Percentiles rank a stretch among this genome's conserved stretches.
Conservation (phyloP, 1,139 yeast genomes). For the Pichia norvegensis region DNA sequence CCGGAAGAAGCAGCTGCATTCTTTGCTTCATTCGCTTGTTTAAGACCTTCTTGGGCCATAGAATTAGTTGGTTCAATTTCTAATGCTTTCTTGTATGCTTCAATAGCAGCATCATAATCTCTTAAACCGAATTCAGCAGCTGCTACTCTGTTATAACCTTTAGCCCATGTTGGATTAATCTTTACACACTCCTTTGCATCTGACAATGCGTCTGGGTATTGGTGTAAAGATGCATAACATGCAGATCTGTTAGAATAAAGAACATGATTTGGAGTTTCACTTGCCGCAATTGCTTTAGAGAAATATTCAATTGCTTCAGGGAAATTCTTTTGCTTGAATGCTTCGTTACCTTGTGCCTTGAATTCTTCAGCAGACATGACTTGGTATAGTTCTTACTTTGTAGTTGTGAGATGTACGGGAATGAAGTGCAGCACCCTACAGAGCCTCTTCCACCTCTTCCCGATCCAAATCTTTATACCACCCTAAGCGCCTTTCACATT, state of each 20-base stretch:
- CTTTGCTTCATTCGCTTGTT: slow-evolving; percentile 54
- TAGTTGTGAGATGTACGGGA: not conserved
- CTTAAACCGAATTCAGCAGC: slow-evolving; percentile 89
- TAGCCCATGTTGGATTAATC: slow-evolving; percentile 83
- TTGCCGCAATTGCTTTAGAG: slow-evolving; percentile 81
- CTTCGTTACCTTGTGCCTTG: slow-evolving; percentile 83
- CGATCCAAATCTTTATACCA: not conserved
- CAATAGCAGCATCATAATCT: slow-evolving; percentile 60
- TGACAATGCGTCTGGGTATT: slow-evolving; percentile 63
- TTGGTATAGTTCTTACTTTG: not conserved
- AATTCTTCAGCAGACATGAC: slow-evolving; percentile 57
- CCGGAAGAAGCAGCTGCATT: slow-evolving; percentile 44
- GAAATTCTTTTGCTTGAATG: slow-evolving; percentile 82
- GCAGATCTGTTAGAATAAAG: slow-evolving; percentile 94
- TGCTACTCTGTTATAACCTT: slow-evolving; percentile 89
- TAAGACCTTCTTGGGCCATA: slow-evolving; percentile 80
- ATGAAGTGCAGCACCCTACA: not conserved
- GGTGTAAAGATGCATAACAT: slow-evolving; percentile 69
- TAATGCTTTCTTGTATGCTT: slow-evolving; percentile 70
- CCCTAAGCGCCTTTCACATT: not conserved
- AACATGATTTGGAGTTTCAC: slow-evolving; percentile 74
- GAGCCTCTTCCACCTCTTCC: not conserved
- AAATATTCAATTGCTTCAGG: slow-evolving; percentile 71
- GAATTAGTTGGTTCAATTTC: slow-evolving; percentile 75
- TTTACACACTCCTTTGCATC: slow-evolving; percentile 81